These are phyloP conservation scores for Digitaria exilis DNA, from an alignment of 202 grass and related monocot genomes.

Conservation along the genomic window DNA sequence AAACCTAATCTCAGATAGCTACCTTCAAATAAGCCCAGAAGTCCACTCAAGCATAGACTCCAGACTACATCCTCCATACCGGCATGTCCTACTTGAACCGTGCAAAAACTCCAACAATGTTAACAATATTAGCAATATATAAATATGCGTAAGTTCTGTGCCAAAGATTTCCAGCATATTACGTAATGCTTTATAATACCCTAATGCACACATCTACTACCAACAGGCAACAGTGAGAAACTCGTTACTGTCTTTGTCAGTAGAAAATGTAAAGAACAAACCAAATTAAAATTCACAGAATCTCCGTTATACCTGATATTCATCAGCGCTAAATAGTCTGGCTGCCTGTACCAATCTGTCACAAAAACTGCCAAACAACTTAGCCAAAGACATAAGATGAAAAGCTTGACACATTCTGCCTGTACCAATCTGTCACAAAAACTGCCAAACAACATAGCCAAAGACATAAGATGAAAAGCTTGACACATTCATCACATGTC, in stretches of 20 bases:
- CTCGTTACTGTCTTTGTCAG: constrained; percentile 27
- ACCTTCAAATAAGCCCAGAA: constrained; percentile 29
- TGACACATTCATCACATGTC: constrained; percentile 36
- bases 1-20: constrained; percentile 34
- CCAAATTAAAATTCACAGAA: constrained; percentile 34
- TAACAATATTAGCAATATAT: constrained; percentile 33
- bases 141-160: neutral
- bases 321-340: constrained; percentile 31
- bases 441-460: constrained; percentile 63
- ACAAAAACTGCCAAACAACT: constrained; percentile 62
- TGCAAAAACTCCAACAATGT: constrained; percentile 36
- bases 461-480: constrained; percentile 39
- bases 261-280: constrained; percentile 27
- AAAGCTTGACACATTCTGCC: constrained; percentile 33
- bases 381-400: constrained; percentile 43
- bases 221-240: constrained; percentile 37
- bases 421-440: constrained; percentile 47
- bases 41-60: constrained; percentile 42
- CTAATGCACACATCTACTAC: constrained; percentile 24
- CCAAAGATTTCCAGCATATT: constrained; percentile 4
- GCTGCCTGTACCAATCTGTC: constrained; percentile 44
- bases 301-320: constrained; percentile 47
- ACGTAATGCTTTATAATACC: constrained; percentile 11
- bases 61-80: constrained; percentile 39
- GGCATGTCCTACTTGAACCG: constrained; percentile 46